Evolutionary conservation across 2,329 filamentous ascomycete genomes (phyloP), one percentile per base, ranked within the genome.

Genomic region (Rutstroemia sydowiana): DNA sequence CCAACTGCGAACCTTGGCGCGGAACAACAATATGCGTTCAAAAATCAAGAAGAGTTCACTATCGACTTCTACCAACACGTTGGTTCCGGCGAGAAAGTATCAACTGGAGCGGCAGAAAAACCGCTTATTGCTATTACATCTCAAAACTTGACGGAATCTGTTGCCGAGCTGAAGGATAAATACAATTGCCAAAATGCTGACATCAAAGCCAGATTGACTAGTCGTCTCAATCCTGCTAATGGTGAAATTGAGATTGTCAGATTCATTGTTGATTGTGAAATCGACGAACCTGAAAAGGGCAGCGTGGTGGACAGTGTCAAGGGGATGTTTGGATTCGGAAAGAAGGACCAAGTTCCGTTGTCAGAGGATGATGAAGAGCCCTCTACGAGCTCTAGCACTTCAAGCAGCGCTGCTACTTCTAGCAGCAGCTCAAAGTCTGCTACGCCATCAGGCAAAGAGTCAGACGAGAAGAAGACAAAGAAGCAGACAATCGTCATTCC

Each of bases 281-380:
- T 85, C 23, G 87, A 95, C 48, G 77, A 76, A 4, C 68, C 71
- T 8, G 82, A 84, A 43, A 88, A 90, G 67, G 88, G 87, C 57
- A 84, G 85, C 47, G 79, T 97, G 45, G 87, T 96, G 44, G 92
- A 95, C 64, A 91, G 89, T 40, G 88, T 97, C 59, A 98, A 98
- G 76, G 95, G 91, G 58, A 80, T 96, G 57, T 95, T 98, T 65
- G 93, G 93, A 5, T 91, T 97, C 66, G 93, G 92, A 23, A 95
- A 95, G 71, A 86, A 87, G 30, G 87, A 92, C 51, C 87, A 95
- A 70, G 77, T 79, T 57, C 75, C 77, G 5, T 66, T 95, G 31
- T 77, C 80, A 54, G 86, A 84, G 45, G 77, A 78, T 11, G 75
- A 73, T 20, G 80, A 77, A 39, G 74, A 77, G 49, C 43, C 64